phyloP scores from a whole-genome alignment of 352 stramenopile species.

The Pythium scleroteichum region DNA sequence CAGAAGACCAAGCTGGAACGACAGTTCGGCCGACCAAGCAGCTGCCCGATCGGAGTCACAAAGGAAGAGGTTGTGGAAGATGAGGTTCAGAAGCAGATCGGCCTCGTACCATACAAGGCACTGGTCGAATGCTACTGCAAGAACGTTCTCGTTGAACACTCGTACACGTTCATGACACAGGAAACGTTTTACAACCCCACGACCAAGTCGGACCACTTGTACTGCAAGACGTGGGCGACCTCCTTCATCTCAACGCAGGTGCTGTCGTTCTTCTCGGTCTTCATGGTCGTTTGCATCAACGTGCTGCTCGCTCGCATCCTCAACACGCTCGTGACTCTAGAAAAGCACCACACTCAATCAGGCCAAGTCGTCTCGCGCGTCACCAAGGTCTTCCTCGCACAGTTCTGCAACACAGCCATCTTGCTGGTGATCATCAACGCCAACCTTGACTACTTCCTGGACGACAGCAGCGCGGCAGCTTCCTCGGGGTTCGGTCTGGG shows the following conservation, averaged over 20 bases:
- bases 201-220: constrained; percentile 39
- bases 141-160: constrained; percentile 47
- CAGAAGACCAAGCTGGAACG: constrained; percentile 73
- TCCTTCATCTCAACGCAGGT: constrained; percentile 67
- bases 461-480: constrained; percentile 7
- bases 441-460: constrained; percentile 71
- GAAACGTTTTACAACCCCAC: constrained; percentile 52
- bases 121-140: constrained; percentile 86
- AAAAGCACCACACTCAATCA: constrained; percentile 81
- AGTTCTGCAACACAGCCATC: constrained; percentile 84
- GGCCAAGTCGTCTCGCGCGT: constrained; percentile 71
- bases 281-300: constrained; percentile 77
- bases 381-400: constrained; percentile 74
- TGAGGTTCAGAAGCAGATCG: constrained; percentile 54
- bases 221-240: constrained; percentile 72
- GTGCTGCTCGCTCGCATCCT: constrained; percentile 64
- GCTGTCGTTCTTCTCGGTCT: constrained; percentile 60
- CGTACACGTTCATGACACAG: constrained; percentile 61
- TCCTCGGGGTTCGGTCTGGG: constrained; percentile 31
- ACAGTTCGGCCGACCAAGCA: constrained; percentile 65
- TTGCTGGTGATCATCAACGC: constrained; percentile 81
- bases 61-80: constrained; percentile 73
- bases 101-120: constrained; percentile 61
- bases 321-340: constrained; percentile 64
- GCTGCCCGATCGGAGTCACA: constrained; percentile 52